Evolutionary conservation across 495 filamentous ascomycete species (phyloP).

Genomic region (Staphylotrichum tortipilum): DNA sequence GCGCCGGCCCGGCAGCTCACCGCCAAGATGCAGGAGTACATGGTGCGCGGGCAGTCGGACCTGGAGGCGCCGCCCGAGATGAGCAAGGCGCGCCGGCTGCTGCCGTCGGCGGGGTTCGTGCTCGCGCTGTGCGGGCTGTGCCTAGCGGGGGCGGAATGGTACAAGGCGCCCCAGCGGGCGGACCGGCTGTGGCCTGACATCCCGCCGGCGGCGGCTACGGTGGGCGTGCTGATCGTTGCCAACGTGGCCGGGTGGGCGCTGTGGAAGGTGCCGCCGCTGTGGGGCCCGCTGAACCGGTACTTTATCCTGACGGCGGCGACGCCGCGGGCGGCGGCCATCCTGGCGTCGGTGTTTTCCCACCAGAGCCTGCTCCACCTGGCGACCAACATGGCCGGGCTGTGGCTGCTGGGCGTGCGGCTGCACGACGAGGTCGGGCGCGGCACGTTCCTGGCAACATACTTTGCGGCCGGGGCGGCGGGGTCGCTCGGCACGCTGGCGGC

Average conservation of each 20-base stretch:
- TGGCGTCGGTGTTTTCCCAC: slow-evolving; percentile 76
- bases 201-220: slow-evolving; percentile 72
- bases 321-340: slow-evolving; percentile 52
- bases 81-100: slow-evolving; percentile 48
- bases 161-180: slow-evolving; percentile 50
- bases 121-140: slow-evolving; percentile 42
- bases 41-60: slow-evolving; percentile 29
- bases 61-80: slow-evolving; percentile 42
- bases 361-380: slow-evolving; percentile 53
- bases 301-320: slow-evolving; percentile 65
- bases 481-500: slow-evolving; percentile 53
- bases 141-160: slow-evolving; percentile 49
- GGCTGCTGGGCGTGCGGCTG: slow-evolving; percentile 44
- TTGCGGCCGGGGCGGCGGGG: slow-evolving; percentile 57
- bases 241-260: slow-evolving; percentile 54
- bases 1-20: slow-evolving; percentile 23
- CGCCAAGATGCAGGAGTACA: slow-evolving; percentile 29
- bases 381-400: slow-evolving; percentile 58
- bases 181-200: slow-evolving; percentile 62
- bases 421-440: slow-evolving; percentile 85
- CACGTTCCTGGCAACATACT: slow-evolving; percentile 71
- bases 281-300: slow-evolving; percentile 68
- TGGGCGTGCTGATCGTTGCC: slow-evolving; percentile 52
- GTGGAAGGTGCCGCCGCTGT: slow-evolving; percentile 64
- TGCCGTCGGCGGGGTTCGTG: slow-evolving; percentile 54